phyloP scores from a whole-genome alignment of 23 red algal genomes.

The Chondrus crispus region DNA sequence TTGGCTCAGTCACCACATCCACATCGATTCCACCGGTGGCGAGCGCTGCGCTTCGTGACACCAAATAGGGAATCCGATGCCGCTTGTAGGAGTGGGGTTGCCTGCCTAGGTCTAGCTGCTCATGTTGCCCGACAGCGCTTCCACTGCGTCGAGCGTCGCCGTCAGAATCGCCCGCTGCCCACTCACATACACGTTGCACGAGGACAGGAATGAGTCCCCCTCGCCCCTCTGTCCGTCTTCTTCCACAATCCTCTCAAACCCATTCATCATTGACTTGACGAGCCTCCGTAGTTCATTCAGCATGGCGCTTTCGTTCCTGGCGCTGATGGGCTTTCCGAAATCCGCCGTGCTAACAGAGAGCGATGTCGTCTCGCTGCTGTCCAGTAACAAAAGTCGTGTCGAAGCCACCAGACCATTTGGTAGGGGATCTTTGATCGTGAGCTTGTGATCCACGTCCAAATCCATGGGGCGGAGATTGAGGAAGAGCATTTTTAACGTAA shows the following conservation, averaged over 20 bases:
- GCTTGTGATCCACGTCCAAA: neutral
- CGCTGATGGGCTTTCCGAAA: neutral
- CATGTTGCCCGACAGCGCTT: no score
- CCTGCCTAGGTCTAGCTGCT: no score
- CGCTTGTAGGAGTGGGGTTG: no score
- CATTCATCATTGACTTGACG: no score
- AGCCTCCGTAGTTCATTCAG: no score
- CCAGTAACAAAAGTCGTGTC: neutral
- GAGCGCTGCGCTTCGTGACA: neutral
- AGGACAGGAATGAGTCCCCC: no score
- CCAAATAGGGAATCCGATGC: no score
- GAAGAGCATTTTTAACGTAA: neutral
- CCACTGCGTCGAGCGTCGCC: no score
- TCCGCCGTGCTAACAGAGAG: neutral
- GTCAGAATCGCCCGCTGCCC: no score
- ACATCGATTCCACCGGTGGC: neutral
- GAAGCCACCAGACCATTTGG: constrained; percentile 16
- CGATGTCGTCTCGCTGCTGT: neutral
- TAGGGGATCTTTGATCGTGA: neutral
- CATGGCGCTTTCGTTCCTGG: neutral
- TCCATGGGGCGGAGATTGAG: neutral
- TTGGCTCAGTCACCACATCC: constrained; percentile 27
- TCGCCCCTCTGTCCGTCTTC: no score
- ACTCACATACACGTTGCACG: no score
- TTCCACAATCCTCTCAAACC: no score